Evolutionary conservation across 306 rosid genomes (phyloP).

Genomic region (Biancaea sappan): DNA sequence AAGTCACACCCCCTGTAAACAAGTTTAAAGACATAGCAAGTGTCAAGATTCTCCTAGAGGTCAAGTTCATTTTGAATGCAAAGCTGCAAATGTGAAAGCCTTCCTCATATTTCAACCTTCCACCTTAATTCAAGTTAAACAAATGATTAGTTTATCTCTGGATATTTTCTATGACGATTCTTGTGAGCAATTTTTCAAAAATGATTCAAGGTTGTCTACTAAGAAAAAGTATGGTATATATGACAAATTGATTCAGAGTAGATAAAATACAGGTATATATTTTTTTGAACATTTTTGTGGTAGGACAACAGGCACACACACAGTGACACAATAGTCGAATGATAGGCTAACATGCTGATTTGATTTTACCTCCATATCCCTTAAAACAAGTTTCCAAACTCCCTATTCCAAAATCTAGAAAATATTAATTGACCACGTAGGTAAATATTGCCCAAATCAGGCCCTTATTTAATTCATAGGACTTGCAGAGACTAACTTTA

Average conservation of each 20-base stretch:
- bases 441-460: not conserved
- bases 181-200: not conserved
- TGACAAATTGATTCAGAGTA: not conserved
- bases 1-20: constrained; percentile 85
- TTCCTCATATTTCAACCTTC: constrained; percentile 1
- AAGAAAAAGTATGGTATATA: not conserved
- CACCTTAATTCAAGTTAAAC: not conserved
- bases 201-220: not conserved
- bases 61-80: constrained; percentile 2
- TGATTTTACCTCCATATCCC: too few relatives aligned
- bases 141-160: not conserved
- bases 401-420: not conserved
- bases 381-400: not conserved
- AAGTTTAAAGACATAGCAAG: constrained; percentile 32
- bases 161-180: not conserved
- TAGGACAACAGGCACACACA: not conserved
- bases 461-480: not conserved
- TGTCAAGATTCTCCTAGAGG: constrained; percentile 11
- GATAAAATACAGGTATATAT: not conserved
- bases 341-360: too few relatives aligned
- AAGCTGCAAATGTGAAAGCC: not conserved
- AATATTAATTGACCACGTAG: not conserved
- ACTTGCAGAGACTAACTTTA: not conserved
- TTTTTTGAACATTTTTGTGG: not conserved
- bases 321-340: too few relatives aligned